A percentile compares a stretch with the other conserved stretches of the same genome.
These are phyloP conservation scores for Durio zibethinus DNA, from an alignment of 345 rosid species.

Conservation along the genomic window DNA sequence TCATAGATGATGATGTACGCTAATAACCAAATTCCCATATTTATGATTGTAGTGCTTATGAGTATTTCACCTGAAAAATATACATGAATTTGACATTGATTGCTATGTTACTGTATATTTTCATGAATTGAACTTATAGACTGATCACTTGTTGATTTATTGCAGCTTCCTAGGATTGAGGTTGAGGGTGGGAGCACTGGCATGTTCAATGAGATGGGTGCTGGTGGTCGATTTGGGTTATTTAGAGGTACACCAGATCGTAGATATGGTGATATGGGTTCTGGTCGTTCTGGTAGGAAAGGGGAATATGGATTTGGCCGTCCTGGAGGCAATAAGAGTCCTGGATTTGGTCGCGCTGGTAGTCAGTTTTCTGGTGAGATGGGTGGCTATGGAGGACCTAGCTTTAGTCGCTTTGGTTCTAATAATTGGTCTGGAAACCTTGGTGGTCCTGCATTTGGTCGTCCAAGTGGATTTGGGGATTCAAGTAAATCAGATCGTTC, in stretches of 20 bases:
- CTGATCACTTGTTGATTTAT: background rate
- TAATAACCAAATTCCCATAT: background rate
- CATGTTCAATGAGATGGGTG: conserved; percentile 9
- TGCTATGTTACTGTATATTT: background rate
- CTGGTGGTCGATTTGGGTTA: conserved; percentile 6
- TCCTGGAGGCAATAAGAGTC: background rate
- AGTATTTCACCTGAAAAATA: background rate
- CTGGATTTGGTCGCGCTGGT: conserved; percentile 5
- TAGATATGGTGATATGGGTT: conserved; percentile 4
- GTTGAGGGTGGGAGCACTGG: background rate
- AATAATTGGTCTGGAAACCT: conserved; percentile 3
- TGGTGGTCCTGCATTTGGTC: background rate
- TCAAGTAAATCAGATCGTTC: background rate
- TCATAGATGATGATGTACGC: background rate
- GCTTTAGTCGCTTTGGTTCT: conserved; percentile 1
- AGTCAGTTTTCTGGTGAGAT: conserved; percentile 5
- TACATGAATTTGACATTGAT: conserved; percentile 6
- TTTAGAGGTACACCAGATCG: background rate
- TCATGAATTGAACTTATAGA: background rate
- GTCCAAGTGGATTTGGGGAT: background rate
- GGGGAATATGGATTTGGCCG: conserved; percentile 1
- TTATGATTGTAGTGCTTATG: background rate
- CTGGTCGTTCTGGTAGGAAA: background rate
- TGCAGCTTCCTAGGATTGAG: conserved; percentile 2
- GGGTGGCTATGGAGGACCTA: conserved; percentile 10